Conservation (phyloP, 768 basidiomycete species). For the Phanerochaete sordida region DNA sequence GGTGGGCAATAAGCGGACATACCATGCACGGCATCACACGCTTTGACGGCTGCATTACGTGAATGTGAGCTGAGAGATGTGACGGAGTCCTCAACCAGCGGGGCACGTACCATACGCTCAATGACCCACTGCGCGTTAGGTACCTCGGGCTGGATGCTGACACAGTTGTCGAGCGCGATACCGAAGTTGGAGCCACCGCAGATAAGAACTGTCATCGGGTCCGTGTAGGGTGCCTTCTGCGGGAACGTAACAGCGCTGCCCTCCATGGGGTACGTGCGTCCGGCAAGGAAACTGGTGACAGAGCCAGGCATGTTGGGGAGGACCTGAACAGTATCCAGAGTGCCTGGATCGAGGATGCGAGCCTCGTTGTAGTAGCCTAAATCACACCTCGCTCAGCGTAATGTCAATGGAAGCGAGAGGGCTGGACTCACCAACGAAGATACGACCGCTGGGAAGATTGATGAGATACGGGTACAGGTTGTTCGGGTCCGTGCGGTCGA, state of each 20-base stretch:
- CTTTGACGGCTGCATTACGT: slow-evolving; percentile 50
- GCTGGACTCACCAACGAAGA: slow-evolving; percentile 62
- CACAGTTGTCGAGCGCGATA: slow-evolving; percentile 63
- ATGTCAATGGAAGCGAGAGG: neutral
- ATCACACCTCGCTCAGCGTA: neutral
- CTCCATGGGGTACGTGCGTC: slow-evolving; percentile 76
- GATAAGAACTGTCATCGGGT: slow-evolving; percentile 60
- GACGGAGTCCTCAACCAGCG: neutral
- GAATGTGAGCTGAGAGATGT: neutral
- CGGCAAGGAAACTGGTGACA: slow-evolving; percentile 65
- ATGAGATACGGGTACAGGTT: slow-evolving; percentile 79
- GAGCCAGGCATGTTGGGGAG: slow-evolving; percentile 75
- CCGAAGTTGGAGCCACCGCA: slow-evolving; percentile 74
- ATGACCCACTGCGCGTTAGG: slow-evolving; percentile 61
- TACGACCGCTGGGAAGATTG: slow-evolving; percentile 61
- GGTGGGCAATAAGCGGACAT: slow-evolving; percentile 8
- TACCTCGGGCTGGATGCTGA: slow-evolving; percentile 63
- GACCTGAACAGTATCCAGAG: slow-evolving; percentile 54
- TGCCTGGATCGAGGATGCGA: slow-evolving; percentile 63
- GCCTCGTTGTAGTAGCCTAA: slow-evolving; percentile 83
- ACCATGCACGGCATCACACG: slow-evolving; percentile 82
- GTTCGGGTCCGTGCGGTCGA: slow-evolving; percentile 71
- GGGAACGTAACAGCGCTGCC: slow-evolving; percentile 70
- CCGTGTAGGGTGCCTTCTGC: slow-evolving; percentile 68
- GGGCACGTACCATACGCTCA: slow-evolving; percentile 68